Percentiles rank a stretch among this genome's conserved stretches.
Conservation (phyloP, 2,329 filamentous ascomycete species). For the Aspergillus uvarum region DNA sequence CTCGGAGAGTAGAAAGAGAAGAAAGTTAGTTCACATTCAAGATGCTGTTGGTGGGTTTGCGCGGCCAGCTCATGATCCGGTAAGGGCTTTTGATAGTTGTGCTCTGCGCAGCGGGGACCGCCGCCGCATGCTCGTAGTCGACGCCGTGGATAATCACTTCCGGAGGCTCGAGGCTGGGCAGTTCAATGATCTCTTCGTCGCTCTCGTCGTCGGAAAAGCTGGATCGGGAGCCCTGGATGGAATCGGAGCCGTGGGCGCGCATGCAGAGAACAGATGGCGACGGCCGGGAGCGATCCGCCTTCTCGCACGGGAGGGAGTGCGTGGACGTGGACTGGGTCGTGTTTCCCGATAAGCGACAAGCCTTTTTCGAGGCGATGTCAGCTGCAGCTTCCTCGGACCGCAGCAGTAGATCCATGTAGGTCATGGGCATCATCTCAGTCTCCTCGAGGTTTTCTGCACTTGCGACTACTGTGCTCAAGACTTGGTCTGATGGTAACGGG, state of each 20-base stretch:
- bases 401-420: constrained; percentile 32
- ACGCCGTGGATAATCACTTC: constrained; percentile 33
- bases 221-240: constrained; percentile 14
- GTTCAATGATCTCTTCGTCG: constrained; percentile 38
- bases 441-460: constrained; percentile 16
- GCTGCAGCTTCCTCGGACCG: constrained; percentile 20
- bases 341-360: constrained; percentile 6
- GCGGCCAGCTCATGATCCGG: constrained; percentile 34
- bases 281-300: constrained; percentile 12
- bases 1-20: background rate
- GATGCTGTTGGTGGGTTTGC: constrained; percentile 16
- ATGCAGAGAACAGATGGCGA: constrained; percentile 33
- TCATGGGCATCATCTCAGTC: constrained; percentile 24
- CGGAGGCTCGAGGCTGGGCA: constrained; percentile 30
- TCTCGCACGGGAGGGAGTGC: constrained; percentile 10
- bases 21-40: background rate
- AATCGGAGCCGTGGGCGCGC: constrained; percentile 33
- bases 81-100: constrained; percentile 28
- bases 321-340: constrained; percentile 16
- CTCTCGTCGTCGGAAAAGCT: constrained; percentile 28
- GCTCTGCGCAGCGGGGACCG: constrained; percentile 29
- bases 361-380: constrained; percentile 3
- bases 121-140: constrained; percentile 34
- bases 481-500: constrained; percentile 33
- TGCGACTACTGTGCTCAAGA: constrained; percentile 26